Evolutionary conservation across 805 yeast genomes (phyloP), one percentile per base, ranked within the genome.

Genomic region (Debaryomyces castellii): DNA sequence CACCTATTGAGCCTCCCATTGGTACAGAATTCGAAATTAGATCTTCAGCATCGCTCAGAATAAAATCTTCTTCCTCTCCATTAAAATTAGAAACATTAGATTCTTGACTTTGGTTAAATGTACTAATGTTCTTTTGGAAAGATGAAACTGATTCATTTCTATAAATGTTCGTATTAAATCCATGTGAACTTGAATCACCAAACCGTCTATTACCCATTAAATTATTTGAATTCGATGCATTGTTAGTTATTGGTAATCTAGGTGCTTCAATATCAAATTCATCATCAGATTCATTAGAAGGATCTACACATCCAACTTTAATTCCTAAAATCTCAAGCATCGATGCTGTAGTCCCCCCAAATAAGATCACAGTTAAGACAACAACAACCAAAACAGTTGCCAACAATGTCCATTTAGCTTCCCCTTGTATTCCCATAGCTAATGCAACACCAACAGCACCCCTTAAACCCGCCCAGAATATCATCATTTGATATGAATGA

Each of bases 361-460:
- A 94, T 23, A 94, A 77, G 45, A 94, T 91, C 23, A 94, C 99
- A 0, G 99, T 94, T 39, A 94, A 72, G 24, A 94, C 99, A 9
- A 94, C 99, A 20, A 92, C 98, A 11, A 95, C 98, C 36, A 95
- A 71, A 0, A 95, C 97, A 0, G 99, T 95, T 2, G 99, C 99
- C 44, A 92, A 69, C 43, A 94, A 71, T 0, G 96, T 83, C 60
- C 85, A 83, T 52, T 91, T 92, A 45, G 88, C 83, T 59, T 92
- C 97, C 49, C 98, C 99, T 67, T 89, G 96, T 34, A 94, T 72
- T 11, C 99, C 99, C 83, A 95, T 89, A 0, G 99, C 99, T 58
- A 94, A 77, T 0, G 99, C 99, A 4, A 94, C 99, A 52, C 99
- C 99, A 28, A 94, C 99, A 0, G 99, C 99, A 48, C 99, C 99